Conservation (phyloP, 208 protist species). For the Acanthamoeba royreba region DNA sequence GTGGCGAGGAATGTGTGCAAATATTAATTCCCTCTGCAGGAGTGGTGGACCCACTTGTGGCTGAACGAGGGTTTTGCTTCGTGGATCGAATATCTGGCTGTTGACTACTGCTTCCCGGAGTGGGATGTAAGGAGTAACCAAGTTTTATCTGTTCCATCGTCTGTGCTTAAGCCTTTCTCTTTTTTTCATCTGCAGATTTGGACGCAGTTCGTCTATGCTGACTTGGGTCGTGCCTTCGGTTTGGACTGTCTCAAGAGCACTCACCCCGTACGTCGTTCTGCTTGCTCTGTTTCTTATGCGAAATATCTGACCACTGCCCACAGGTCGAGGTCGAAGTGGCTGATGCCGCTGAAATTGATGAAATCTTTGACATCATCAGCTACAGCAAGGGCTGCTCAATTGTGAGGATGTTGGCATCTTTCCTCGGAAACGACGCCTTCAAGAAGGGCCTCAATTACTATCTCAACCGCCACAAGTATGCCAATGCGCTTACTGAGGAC, state of each 20-base stretch:
- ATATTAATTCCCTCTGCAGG: background rate
- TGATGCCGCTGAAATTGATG: conserved; percentile 86
- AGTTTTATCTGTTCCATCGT: background rate
- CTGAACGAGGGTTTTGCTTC: conserved; percentile 91
- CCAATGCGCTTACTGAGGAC: conserved; percentile 90
- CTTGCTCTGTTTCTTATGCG: background rate
- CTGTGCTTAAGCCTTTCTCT: background rate
- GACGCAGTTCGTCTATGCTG: conserved; percentile 81
- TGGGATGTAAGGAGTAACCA: too few species aligned
- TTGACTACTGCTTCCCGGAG: conserved; percentile 56
- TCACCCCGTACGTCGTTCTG: conserved; percentile 87
- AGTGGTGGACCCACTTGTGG: conserved; percentile 97
- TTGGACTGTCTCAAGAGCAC: conserved; percentile 85
- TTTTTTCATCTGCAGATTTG: conserved; percentile 57
- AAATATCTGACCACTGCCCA: conserved; percentile 60
- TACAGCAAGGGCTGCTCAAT: conserved; percentile 68
- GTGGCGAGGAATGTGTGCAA: too few species aligned
- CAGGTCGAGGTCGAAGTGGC: conserved; percentile 91
- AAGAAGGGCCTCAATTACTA: conserved; percentile 87
- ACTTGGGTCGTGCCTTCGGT: conserved; percentile 81
- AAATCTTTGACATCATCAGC: conserved; percentile 66
- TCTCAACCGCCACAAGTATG: conserved; percentile 88
- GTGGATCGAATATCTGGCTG: conserved; percentile 52
- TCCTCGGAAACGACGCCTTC: conserved; percentile 87
- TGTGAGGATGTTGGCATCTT: conserved; percentile 49